Percentiles rank a stretch among this genome's conserved stretches.
Evolutionary conservation across 2,329 filamentous ascomycete genomes (phyloP).

Genomic region (Paecilomyces dactylethromorphus): DNA sequence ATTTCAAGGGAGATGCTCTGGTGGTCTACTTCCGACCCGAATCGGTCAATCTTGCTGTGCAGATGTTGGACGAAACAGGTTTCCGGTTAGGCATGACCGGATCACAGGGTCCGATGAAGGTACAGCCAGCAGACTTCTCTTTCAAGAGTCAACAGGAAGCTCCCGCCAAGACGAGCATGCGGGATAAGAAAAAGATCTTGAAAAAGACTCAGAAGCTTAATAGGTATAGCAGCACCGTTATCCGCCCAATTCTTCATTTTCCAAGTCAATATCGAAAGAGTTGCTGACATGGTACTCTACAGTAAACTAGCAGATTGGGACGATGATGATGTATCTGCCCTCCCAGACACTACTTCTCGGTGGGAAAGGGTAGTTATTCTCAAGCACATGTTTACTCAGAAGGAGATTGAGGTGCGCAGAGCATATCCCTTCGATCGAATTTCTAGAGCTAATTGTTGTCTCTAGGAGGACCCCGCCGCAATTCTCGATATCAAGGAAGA

Average conservation of each 20-base stretch:
- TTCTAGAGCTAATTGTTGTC: constrained; percentile 11
- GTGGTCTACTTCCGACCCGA: constrained; percentile 93
- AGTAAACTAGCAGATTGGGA: constrained; percentile 93
- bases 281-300: constrained; percentile 11
- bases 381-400: constrained; percentile 85
- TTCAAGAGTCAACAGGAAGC: constrained; percentile 83
- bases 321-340: constrained; percentile 66
- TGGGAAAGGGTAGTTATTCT: constrained; percentile 81
- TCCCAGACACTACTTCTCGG: constrained; percentile 50
- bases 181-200: constrained; percentile 84
- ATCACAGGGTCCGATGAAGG: constrained; percentile 61
- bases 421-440: neutral
- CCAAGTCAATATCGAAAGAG: neutral
- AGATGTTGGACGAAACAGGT: constrained; percentile 52
- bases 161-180: constrained; percentile 45
- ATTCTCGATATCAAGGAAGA: constrained; percentile 92
- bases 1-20: constrained; percentile 89
- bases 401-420: constrained; percentile 60
- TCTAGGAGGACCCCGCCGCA: constrained; percentile 66
- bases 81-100: constrained; percentile 60
- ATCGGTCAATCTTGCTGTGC: constrained; percentile 64
- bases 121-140: constrained; percentile 78
- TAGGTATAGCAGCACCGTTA: constrained; percentile 34
- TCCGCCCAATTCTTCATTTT: neutral
- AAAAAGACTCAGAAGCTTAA: constrained; percentile 86